Percentiles rank a stretch among this genome's conserved stretches.
Conservation (phyloP, 2,329 filamentous ascomycete species). For the Metarhizium humberi region DNA sequence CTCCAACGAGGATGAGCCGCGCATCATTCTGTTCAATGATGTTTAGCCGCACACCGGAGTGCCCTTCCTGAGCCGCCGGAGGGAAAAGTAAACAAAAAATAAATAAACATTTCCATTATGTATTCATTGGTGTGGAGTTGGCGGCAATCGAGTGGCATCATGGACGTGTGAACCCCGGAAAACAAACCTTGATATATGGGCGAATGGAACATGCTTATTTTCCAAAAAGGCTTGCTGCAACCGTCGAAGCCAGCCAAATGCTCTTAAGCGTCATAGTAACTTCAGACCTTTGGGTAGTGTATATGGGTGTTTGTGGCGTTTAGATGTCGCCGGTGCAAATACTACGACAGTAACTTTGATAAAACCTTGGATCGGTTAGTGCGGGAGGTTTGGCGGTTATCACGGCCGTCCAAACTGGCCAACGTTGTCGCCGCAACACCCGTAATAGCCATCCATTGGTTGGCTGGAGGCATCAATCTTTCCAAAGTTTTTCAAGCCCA, state of each 20-base stretch:
- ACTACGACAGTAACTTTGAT: neutral
- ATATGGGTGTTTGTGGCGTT: neutral
- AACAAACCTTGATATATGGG: neutral
- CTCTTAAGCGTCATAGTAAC: too few relatives aligned
- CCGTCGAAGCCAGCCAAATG: neutral
- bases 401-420: too few relatives aligned
- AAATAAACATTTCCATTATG: too few relatives aligned
- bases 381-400: neutral
- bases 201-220: neutral
- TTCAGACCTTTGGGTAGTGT: neutral
- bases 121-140: too few relatives aligned
- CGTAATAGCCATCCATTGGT: neutral
- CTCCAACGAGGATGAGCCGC: slow-evolving; percentile 21
- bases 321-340: neutral
- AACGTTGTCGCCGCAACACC: neutral
- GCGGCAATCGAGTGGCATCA: neutral
- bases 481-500: neutral
- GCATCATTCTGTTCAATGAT: slow-evolving; percentile 27
- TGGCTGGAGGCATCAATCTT: neutral
- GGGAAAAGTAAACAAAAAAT: too few relatives aligned
- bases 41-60: slow-evolving; percentile 13
- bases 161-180: neutral
- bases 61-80: neutral
- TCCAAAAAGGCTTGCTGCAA: neutral
- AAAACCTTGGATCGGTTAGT: neutral